Evolutionary conservation across 805 yeast genomes (phyloP), one percentile per base, ranked within the genome.

Genomic region (Yueomyces sinensis): DNA sequence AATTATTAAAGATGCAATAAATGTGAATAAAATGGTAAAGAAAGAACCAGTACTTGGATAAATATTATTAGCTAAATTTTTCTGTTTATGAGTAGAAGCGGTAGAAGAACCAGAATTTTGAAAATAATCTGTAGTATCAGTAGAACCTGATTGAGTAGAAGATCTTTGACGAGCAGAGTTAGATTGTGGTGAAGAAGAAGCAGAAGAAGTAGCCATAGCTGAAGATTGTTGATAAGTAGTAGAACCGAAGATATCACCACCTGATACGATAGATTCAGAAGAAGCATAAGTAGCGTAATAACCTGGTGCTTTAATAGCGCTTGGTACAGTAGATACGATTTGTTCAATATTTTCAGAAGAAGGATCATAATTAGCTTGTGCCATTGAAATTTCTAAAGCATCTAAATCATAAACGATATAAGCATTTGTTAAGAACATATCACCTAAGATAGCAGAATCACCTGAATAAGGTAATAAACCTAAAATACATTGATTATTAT

Each of bases 361-460:
- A 18, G 36, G 39, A 30, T 41, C 37, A 32, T 41, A 50, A 20
- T 42, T 45, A 13, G 65, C 75, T 40, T 65, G 70, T 4, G 74
- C 77, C 33, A 72, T 25, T 0, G 67, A 65, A n/a, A 72, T 46
- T 38, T 63, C 63, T 16, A 52, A 45, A 23, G 58, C 58, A 24
- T 67, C 76, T 38, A 74, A 47, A 52, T 76, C 79, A 39, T 66
- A 76, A 32, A 73, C 80, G 27, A 71, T 63, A 43, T 75, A 76
- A 2, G 74, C 75, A 28, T 66, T 55, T 38, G 71, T 60, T 39
- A 76, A 50, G 56, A 76, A 72, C 4, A 68, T 61, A 49, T 74
- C 79, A 37, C 82, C 82, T n/a, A 74, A 50, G 9, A 67, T 62
- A 29, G 65, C 47, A 13, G 31, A 15, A 13, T 37, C 37, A 4